Evolutionary conservation across 108 stramenopile genomes (phyloP).

Genomic region (Pseudonitzschia delicatissima): DNA sequence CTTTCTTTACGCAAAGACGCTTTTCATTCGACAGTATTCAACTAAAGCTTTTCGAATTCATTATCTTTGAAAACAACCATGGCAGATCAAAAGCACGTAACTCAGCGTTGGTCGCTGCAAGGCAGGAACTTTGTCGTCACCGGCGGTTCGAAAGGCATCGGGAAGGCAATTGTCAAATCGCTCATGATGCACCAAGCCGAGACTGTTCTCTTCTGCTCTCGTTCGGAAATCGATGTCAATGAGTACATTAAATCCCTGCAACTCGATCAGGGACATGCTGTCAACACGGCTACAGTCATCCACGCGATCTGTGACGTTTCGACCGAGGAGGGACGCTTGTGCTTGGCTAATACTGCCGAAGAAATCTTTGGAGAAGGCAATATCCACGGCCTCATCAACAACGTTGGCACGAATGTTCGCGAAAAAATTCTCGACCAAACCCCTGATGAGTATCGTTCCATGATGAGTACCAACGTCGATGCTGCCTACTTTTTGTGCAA

Average conservation of each 20-base stretch:
- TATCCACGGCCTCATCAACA: constrained; percentile 89
- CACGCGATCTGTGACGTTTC: constrained; percentile 64
- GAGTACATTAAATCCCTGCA: constrained; percentile 27
- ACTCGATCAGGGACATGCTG: constrained; percentile 6
- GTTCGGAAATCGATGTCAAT: constrained; percentile 21
- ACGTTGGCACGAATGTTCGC: constrained; percentile 86
- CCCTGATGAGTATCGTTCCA: constrained; percentile 62
- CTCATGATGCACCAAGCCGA: constrained; percentile 42
- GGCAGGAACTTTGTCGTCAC: constrained; percentile 55
- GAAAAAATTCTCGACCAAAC: constrained; percentile 74
- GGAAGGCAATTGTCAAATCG: constrained; percentile 44
- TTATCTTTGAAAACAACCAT: no score
- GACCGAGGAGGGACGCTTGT: constrained; percentile 52
- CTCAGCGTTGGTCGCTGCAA: constrained; percentile 48
- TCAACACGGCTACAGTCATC: neutral
- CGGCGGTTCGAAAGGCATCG: constrained; percentile 64
- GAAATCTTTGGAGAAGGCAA: constrained; percentile 15
- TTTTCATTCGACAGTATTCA: no score
- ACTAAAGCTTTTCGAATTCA: no score
- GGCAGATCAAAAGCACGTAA: no score
- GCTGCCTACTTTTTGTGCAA: constrained; percentile 63
- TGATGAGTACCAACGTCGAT: constrained; percentile 80
- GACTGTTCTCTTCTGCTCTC: constrained; percentile 51
- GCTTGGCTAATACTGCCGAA: constrained; percentile 29
- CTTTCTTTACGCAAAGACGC: no score